Conservation (phyloP, 2,329 filamentous ascomycete genomes). For the Hypoxylon sp. region DNA sequence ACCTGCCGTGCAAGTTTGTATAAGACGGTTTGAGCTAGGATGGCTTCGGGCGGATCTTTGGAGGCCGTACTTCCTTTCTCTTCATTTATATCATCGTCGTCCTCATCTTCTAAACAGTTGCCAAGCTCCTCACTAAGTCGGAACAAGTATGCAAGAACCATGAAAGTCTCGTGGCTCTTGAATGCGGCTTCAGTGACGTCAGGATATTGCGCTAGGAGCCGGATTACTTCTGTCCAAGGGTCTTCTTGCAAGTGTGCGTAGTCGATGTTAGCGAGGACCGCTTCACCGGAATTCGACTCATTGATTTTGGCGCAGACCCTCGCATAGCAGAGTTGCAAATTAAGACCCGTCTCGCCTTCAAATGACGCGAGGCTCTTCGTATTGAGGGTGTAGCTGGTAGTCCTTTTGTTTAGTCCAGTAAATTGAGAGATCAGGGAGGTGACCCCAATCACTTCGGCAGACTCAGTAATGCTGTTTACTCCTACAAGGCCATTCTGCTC, state of each 20-base stretch:
- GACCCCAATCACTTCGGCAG: conserved; percentile 26
- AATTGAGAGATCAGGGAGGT: conserved; percentile 38
- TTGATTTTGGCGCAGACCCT: conserved; percentile 76
- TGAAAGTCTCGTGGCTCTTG: conserved; percentile 74
- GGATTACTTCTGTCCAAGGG: conserved; percentile 64
- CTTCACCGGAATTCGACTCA: conserved; percentile 65
- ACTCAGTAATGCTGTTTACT: conserved; percentile 16
- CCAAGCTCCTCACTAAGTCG: conserved; percentile 33
- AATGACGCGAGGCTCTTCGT: conserved; percentile 86
- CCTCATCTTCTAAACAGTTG: conserved; percentile 36
- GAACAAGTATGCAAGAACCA: conserved; percentile 70
- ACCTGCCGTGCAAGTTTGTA: conserved; percentile 41
- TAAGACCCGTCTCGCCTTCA: conserved; percentile 87
- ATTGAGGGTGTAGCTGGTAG: conserved; percentile 73
- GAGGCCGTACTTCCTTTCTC: conserved; percentile 16
- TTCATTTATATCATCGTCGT: conserved; percentile 19
- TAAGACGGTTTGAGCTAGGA: conserved; percentile 37
- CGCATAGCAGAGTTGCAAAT: conserved; percentile 86
- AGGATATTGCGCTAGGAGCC: conserved; percentile 72
- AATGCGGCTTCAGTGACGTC: conserved; percentile 73
- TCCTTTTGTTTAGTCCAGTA: conserved; percentile 64
- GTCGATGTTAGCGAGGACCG: conserved; percentile 71
- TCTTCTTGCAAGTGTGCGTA: conserved; percentile 32
- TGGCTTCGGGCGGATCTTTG: conserved; percentile 30
- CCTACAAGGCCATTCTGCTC: background rate